Evolutionary conservation across 345 rosid species (phyloP).

Genomic region (Clarkia xantiana): DNA sequence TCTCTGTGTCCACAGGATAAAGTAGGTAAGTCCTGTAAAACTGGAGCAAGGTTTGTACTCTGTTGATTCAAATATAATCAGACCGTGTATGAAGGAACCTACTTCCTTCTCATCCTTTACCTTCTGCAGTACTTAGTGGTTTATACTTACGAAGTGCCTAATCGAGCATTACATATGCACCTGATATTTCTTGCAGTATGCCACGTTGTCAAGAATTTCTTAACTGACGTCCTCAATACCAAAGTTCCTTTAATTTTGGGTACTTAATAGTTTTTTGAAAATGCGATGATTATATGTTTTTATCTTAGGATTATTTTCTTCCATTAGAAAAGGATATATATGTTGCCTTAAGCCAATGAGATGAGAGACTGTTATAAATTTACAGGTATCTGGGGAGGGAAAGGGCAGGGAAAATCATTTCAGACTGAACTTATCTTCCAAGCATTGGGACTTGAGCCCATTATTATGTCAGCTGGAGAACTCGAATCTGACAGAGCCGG

Average conservation of each 20-base stretch:
- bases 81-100: too few species aligned
- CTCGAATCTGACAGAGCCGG: constrained; percentile 93
- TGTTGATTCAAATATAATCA: neutral
- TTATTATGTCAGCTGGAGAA: constrained; percentile 94
- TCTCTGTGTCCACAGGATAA: constrained; percentile 56
- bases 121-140: too few species aligned
- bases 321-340: neutral
- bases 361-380: neutral
- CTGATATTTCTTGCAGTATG: constrained; percentile 34
- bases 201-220: constrained; percentile 86
- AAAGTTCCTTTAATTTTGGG: constrained; percentile 88
- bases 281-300: too few species aligned
- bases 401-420: constrained; percentile 94
- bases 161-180: neutral
- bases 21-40: constrained; percentile 65
- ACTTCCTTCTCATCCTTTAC: too few species aligned
- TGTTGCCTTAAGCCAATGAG: too few species aligned
- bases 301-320: neutral
- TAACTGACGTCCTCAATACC: constrained; percentile 47
- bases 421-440: constrained; percentile 91
- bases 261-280: constrained; percentile 9
- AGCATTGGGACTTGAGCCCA: constrained; percentile 83
- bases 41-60: constrained; percentile 6
- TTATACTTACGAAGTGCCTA: too few species aligned
- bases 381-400: constrained; percentile 95